Evolutionary conservation across 345 rosid species (phyloP), one percentile per base, ranked within the genome.

Genomic region (Sonneratia alba): DNA sequence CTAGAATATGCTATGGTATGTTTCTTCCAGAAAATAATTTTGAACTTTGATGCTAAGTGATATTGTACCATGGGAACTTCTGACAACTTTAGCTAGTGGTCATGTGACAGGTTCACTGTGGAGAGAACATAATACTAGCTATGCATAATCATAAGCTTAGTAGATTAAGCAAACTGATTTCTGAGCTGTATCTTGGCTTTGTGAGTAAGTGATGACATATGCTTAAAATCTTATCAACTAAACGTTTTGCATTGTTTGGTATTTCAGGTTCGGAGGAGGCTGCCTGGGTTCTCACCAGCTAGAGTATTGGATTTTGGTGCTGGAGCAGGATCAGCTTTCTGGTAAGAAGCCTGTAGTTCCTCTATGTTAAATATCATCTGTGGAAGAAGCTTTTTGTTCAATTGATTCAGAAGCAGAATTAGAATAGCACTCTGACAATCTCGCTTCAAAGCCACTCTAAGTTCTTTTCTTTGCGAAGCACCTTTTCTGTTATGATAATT

Each of bases 291-390:
- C 79, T 65, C 74, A 36, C 99, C 99, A 3, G 74, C 81, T 5
- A 89, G 76, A 71, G 92, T 92, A 32, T 74, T 92, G 68, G 98
- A 95, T 85, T 92, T 95, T 80, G 98, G 99, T 36, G 98, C 98
- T 0, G 98, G 97, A 36, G 89, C 98, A 6, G 98, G 99, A 73
- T 95, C 97, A 6, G 98, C 97, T 67, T 92, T 92, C 80, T 92
- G 97, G 99, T 92, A 77, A 82, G 87, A 53, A 49, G 43, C 61
- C 61, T 43, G 63, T 70, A 70, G 61, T 38, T 70, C 42, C 1
- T 40, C 51, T 13, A 2, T 13, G 13, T 47, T 13, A 13, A 47
- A 47, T 47, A 47, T 47, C 51, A 47, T 47, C 45, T 4, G 10
- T 4, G 51, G 51, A 47, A 47, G 13, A 47, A 47, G 51, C 13